Evolutionary conservation across 2,329 filamentous ascomycete species (phyloP).

Genomic region (Beauveria sp.): DNA sequence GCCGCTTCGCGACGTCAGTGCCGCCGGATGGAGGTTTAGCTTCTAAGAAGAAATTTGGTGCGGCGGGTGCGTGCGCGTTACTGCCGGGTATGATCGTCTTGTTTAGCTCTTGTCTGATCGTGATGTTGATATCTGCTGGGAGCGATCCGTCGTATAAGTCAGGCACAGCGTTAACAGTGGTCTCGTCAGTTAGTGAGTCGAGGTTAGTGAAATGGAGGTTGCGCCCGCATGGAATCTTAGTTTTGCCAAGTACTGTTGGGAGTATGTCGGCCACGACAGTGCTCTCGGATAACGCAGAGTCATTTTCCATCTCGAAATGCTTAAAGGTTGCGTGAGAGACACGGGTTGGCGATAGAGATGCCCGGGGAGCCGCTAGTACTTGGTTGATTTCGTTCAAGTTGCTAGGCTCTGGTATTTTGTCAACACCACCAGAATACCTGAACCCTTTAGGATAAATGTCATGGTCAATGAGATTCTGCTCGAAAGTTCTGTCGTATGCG

Average conservation of each 20-base stretch:
- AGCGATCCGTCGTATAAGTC: no score
- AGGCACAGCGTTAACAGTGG: no score
- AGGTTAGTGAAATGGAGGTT: no score
- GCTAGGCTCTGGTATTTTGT: neutral
- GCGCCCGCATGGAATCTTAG: no score
- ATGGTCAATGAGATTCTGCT: neutral
- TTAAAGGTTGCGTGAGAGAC: neutral
- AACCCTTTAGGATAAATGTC: neutral
- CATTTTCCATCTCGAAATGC: neutral
- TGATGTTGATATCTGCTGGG: no score
- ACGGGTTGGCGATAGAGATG: neutral
- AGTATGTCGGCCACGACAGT: neutral
- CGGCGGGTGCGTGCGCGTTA: conserved; percentile 17
- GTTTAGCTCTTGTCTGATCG: conserved; percentile 1
- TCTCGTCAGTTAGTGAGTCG: no score
- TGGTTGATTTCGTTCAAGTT: neutral
- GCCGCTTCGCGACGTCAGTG: conserved; percentile 19
- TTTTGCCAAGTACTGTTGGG: no score
- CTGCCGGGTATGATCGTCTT: neutral
- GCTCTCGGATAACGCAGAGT: neutral
- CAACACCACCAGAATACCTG: neutral
- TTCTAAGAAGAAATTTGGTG: conserved; percentile 35
- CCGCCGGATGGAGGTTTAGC: conserved; percentile 28
- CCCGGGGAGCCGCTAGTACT: neutral
- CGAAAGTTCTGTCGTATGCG: neutral